These are phyloP conservation scores for Arbutus unedo DNA, from an alignment of 148 eudicot genomes.

Conservation along the genomic window DNA sequence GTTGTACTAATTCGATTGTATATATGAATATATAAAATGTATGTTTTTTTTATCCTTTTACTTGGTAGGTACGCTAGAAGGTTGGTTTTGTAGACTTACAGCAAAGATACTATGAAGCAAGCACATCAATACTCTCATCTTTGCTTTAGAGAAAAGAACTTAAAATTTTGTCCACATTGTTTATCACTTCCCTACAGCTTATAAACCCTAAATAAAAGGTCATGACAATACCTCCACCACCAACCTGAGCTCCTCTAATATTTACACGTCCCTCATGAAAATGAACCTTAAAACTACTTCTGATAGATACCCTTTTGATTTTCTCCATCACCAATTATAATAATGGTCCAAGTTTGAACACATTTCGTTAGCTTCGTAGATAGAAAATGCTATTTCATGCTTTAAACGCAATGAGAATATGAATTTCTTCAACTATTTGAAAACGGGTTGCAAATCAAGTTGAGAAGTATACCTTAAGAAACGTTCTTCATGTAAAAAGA, in stretches of 20 bases:
- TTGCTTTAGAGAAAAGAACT: slow-evolving; percentile 1
- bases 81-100: neutral
- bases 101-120: slow-evolving; percentile 9
- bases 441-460: too few species aligned
- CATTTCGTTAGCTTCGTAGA: neutral
- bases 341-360: neutral
- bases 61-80: neutral
- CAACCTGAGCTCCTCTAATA: neutral
- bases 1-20: neutral
- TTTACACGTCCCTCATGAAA: neutral
- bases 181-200: neutral
- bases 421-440: neutral
- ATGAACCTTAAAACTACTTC: neutral
- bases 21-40: neutral
- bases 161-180: neutral
- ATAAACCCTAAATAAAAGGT: neutral
- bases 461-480: neutral
- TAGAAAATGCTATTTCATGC: neutral
- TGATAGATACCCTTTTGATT: neutral
- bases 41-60: neutral
- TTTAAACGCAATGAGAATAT: neutral
- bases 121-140: neutral
- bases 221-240: slow-evolving; percentile 7
- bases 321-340: neutral
- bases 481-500: neutral